These are phyloP conservation scores for Fusarium sterilihyphosum DNA, from an alignment of 2,329 filamentous ascomycete genomes.

Conservation along the genomic window DNA sequence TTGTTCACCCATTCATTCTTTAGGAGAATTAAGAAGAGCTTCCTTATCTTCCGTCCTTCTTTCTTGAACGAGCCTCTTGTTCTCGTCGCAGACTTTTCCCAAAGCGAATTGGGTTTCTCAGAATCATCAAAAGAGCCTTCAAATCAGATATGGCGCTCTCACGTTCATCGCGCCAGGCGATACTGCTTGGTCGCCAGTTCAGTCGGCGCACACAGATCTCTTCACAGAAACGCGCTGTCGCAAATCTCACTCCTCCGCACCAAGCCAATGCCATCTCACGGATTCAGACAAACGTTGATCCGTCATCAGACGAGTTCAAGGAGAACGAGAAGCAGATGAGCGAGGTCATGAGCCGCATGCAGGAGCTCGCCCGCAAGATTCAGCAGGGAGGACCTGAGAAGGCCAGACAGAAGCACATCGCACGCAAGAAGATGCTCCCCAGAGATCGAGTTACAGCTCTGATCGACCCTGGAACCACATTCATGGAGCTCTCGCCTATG, in stretches of 20 bases:
- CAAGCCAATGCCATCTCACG: slow-evolving; percentile 87
- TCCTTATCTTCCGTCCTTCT: not conserved
- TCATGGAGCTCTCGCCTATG: slow-evolving; percentile 92
- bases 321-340: slow-evolving; percentile 84
- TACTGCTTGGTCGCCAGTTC: slow-evolving; percentile 50
- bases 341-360: slow-evolving; percentile 74
- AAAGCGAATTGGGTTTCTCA: not conserved
- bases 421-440: slow-evolving; percentile 92
- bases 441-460: slow-evolving; percentile 88
- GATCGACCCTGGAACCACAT: slow-evolving; percentile 88
- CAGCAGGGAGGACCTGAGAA: slow-evolving; percentile 82
- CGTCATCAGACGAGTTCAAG: slow-evolving; percentile 78
- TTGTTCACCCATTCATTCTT: not conserved
- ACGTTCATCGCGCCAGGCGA: slow-evolving; percentile 57
- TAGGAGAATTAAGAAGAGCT: slow-evolving; percentile 19
- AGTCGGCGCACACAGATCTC: slow-evolving; percentile 47
- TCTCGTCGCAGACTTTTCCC: not conserved
- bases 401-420: slow-evolving; percentile 86
- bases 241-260: slow-evolving; percentile 82
- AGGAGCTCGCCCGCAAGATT: slow-evolving; percentile 75
- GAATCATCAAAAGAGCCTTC: not conserved
- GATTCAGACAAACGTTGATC: slow-evolving; percentile 79
- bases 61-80: slow-evolving; percentile 18
- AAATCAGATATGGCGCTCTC: slow-evolving; percentile 56
- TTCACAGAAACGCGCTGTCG: slow-evolving; percentile 58